Evolutionary conservation across 1,139 yeast genomes (phyloP), one percentile per base, ranked within the genome.

Genomic region (Geotrichum cucujoidarum): DNA sequence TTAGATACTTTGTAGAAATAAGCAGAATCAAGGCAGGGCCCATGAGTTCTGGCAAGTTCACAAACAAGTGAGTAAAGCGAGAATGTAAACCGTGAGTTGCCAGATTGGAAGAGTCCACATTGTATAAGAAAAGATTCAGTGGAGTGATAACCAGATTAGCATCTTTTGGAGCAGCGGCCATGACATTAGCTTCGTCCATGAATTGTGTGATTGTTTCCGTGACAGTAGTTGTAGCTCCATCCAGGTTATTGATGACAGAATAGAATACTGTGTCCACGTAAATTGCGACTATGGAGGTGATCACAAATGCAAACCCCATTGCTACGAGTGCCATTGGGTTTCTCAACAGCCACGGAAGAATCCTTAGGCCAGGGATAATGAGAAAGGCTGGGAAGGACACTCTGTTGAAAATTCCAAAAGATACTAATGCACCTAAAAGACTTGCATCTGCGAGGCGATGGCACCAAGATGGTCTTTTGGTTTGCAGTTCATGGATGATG

Each of bases 51-150:
- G 97, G 96, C 3, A 88, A 57, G 60, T 90, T 92, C 7, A 85
- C 69, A 17, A 88, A 54, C 0, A 86, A 4, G 59, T 94, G 98
- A 2, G 84, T 84, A 57, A 79, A 81, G 33, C 77, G 71, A 1
- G 94, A 81, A 61, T 94, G 98, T 16, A 88, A 59, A 0, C 98
- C 99, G 63, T 94, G 99, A 16, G 63, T 57, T 0, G 83, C 73
- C 53, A 94, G 68, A 58, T 92, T 92, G 2, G 68, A 66, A 2
- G 66, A 52, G 18, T 76, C 65, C 5, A 80, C 48, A 63, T 94
- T 94, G 70, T 92, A 94, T 0, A 75, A 40, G 35, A 92, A 59
- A 61, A 83, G 92, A 64, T 89, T 89, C 57, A 77, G 63, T 1
- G 97, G 97, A 0, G 97, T 71, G 10, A 89, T 66, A 1, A 81